A percentile compares a stretch with the other conserved stretches of the same genome.
Conservation (phyloP, 768 basidiomycete species). For the Nidularia pulvinata region DNA sequence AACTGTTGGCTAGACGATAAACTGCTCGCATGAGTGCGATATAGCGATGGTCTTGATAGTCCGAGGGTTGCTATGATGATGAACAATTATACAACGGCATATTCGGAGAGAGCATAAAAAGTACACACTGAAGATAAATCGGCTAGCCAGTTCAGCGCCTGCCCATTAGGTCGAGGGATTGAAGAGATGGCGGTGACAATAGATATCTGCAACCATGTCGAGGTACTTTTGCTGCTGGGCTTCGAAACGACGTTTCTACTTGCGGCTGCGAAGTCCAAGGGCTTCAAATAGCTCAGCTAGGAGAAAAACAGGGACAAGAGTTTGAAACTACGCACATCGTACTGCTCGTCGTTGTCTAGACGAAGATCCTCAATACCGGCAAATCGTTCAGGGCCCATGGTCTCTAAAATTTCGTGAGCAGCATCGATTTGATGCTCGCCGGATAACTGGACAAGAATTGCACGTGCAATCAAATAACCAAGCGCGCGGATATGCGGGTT, state of each 20-base stretch:
- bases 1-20: conserved; percentile 67
- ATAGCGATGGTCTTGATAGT: conserved; percentile 37
- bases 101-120: too few species aligned
- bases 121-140: background rate
- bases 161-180: conserved; percentile 42
- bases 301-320: background rate
- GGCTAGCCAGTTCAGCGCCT: conserved; percentile 53
- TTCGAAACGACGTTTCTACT: conserved; percentile 54
- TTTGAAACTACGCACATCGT: conserved; percentile 22
- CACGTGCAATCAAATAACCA: conserved; percentile 62
- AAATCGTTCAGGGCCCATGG: conserved; percentile 44
- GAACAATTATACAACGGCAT: too few species aligned
- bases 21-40: conserved; percentile 60
- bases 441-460: conserved; percentile 52
- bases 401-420: conserved; percentile 44
- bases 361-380: conserved; percentile 42
- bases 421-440: conserved; percentile 60
- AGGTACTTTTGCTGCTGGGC: conserved; percentile 57
- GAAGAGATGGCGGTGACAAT: conserved; percentile 48
- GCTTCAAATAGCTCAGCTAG: conserved; percentile 24
- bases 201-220: conserved; percentile 56
- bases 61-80: background rate
- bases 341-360: conserved; percentile 19
- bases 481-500: conserved; percentile 56
- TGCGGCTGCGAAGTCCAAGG: conserved; percentile 39